Percentiles rank a stretch among this genome's conserved stretches.
Evolutionary conservation across 1,139 yeast species (phyloP).

Genomic region (Scheffersomyces segobiensis): DNA sequence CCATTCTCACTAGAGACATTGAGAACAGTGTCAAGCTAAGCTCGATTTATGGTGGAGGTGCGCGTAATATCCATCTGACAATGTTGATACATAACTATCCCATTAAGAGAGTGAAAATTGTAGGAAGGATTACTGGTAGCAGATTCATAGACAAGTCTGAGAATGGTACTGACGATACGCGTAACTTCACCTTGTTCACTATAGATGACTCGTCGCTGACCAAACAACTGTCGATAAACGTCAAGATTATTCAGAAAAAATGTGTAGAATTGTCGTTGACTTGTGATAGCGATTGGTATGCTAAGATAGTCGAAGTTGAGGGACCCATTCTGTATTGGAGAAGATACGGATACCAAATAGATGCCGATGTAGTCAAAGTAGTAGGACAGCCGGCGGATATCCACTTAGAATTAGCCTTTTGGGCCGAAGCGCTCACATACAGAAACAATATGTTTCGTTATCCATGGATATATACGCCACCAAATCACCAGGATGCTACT

Average conservation of each 20-base stretch:
- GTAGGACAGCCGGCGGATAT: conserved; percentile 12
- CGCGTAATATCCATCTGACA: conserved; percentile 5
- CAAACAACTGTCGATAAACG: conserved; percentile 10
- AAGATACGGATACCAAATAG: conserved; percentile 3
- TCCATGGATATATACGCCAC: conserved; percentile 27
- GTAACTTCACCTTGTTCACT: conserved; percentile 9
- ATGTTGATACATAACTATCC: conserved; percentile 39
- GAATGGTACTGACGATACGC: not conserved
- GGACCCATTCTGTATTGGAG: conserved; percentile 4
- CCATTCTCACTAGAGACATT: conserved; percentile 31
- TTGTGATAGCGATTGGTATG: conserved; percentile 6
- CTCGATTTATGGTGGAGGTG: not conserved
- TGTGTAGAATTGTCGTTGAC: conserved; percentile 13
- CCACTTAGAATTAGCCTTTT: conserved; percentile 26
- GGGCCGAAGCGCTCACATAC: conserved; percentile 31
- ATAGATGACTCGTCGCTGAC: conserved; percentile 29
- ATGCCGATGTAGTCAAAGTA: conserved; percentile 1
- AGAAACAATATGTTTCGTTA: conserved; percentile 17
- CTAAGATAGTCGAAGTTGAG: conserved; percentile 9
- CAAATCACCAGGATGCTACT: conserved; percentile 2
- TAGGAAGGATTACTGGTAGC: conserved; percentile 27
- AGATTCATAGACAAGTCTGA: conserved; percentile 3
- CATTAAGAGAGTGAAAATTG: conserved; percentile 20
- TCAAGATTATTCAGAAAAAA: conserved; percentile 8
- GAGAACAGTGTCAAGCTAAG: not conserved